phyloP scores from a whole-genome alignment of 2,329 filamentous ascomycete genomes.

The Aspergillus awamori region DNA sequence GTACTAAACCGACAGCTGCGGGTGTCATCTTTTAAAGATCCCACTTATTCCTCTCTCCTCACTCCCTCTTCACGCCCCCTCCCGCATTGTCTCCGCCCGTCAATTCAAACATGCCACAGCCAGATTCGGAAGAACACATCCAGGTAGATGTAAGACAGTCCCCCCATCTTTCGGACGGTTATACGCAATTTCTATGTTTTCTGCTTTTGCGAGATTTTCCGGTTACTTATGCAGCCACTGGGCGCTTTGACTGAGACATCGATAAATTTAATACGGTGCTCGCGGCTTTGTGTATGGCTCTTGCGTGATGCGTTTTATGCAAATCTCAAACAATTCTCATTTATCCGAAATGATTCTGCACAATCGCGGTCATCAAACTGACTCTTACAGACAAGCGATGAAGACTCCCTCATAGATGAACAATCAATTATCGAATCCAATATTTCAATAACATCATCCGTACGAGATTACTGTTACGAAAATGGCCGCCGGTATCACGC shows the following conservation, averaged over 20 bases:
- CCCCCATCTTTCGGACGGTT: not conserved
- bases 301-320: too few species aligned
- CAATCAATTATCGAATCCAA: constrained; percentile 45
- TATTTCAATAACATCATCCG: constrained; percentile 43
- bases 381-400: constrained; percentile 36
- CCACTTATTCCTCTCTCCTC: too few species aligned
- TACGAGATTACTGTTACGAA: constrained; percentile 43
- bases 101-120: constrained; percentile 30
- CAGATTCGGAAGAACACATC: constrained; percentile 36
- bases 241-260: not conserved
- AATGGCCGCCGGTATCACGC: constrained; percentile 50
- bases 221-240: too few species aligned
- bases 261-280: too few species aligned
- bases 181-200: too few species aligned
- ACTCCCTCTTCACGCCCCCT: not conserved
- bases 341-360: too few species aligned
- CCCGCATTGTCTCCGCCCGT: constrained; percentile 1
- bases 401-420: constrained; percentile 37
- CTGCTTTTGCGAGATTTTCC: too few species aligned
- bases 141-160: constrained; percentile 36
- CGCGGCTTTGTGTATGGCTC: too few species aligned
- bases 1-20: too few species aligned
- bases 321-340: too few species aligned
- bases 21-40: too few species aligned
- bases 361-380: not conserved